A percentile compares a stretch with the other conserved stretches of the same genome.
phyloP scores from a whole-genome alignment of 2,329 filamentous ascomycete genomes.

The Dendrostoma leiphaemia region DNA sequence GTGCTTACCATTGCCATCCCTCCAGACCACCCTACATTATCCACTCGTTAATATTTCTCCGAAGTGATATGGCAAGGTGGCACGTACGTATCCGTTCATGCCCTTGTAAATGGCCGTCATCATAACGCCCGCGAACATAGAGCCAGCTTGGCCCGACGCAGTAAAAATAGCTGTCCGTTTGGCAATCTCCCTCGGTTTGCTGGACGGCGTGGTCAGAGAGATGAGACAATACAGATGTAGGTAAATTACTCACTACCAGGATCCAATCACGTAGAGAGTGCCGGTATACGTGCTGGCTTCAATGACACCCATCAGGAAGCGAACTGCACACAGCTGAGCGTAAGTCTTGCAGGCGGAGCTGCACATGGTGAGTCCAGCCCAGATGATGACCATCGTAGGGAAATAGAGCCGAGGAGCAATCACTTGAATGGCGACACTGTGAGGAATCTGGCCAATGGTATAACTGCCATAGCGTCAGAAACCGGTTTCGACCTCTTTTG shows the following conservation, averaged over 20 bases:
- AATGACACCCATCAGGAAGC: conserved; percentile 42
- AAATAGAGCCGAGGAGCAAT: conserved; percentile 46
- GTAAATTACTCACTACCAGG: conserved; percentile 40
- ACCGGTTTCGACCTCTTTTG: neutral
- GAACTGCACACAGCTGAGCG: conserved; percentile 34
- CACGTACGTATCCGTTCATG: conserved; percentile 31
- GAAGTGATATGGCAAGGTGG: neutral
- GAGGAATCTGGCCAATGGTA: conserved; percentile 39
- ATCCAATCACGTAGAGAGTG: conserved; percentile 48
- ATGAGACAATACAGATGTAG: neutral
- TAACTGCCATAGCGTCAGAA: neutral
- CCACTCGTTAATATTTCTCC: neutral
- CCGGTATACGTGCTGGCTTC: conserved; percentile 48
- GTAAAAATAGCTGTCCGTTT: conserved; percentile 54
- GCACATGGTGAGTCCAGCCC: conserved; percentile 42
- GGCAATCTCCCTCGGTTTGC: conserved; percentile 47
- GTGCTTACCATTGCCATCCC: conserved; percentile 40
- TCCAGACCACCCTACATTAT: conserved; percentile 31
- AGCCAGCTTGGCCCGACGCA: conserved; percentile 48
- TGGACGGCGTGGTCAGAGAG: neutral
- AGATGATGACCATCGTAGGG: conserved; percentile 43
- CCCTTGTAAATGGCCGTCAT: conserved; percentile 43
- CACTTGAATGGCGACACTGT: conserved; percentile 45
- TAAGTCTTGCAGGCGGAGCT: conserved; percentile 30
- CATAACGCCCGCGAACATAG: conserved; percentile 54